phyloP scores from a whole-genome alignment of 371 early-diverging fungal genomes.

The Actinomortierella ambigua region DNA sequence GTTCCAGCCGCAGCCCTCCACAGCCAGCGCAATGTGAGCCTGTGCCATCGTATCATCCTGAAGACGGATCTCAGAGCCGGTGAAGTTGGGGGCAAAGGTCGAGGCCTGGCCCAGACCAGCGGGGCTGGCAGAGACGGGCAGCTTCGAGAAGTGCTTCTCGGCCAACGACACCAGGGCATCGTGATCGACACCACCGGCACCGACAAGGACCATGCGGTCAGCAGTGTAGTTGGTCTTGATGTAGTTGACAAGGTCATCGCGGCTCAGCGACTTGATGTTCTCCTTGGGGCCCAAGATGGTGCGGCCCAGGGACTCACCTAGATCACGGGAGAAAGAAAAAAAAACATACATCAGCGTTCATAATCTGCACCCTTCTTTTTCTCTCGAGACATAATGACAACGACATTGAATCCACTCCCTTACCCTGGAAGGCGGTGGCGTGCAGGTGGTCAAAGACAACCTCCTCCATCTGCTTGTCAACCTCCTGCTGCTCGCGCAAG shows the following conservation, averaged over 20 bases:
- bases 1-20: constrained; percentile 95
- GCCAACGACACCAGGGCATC: constrained; percentile 91
- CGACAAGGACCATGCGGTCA: constrained; percentile 95
- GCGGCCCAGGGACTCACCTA: constrained; percentile 81
- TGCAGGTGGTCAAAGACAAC: constrained; percentile 96
- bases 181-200: constrained; percentile 94
- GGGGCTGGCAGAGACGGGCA: constrained; percentile 58
- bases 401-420: neutral
- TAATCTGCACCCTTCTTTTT: neutral
- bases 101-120: constrained; percentile 55
- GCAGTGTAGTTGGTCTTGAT: constrained; percentile 93
- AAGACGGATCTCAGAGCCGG: constrained; percentile 89
- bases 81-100: constrained; percentile 72
- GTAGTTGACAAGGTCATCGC: constrained; percentile 84
- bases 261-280: constrained; percentile 87
- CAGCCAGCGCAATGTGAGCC: constrained; percentile 96
- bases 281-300: constrained; percentile 95
- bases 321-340: neutral
- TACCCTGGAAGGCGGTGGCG: constrained; percentile 91
- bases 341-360: neutral
- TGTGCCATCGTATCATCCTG: constrained; percentile 83
- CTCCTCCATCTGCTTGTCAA: constrained; percentile 95
- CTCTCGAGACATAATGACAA: neutral
- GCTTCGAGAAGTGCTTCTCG: constrained; percentile 84
- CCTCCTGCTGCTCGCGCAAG: constrained; percentile 94